Conservation (phyloP, 2,329 filamentous ascomycete species). For the Phialophora chinensis region DNA sequence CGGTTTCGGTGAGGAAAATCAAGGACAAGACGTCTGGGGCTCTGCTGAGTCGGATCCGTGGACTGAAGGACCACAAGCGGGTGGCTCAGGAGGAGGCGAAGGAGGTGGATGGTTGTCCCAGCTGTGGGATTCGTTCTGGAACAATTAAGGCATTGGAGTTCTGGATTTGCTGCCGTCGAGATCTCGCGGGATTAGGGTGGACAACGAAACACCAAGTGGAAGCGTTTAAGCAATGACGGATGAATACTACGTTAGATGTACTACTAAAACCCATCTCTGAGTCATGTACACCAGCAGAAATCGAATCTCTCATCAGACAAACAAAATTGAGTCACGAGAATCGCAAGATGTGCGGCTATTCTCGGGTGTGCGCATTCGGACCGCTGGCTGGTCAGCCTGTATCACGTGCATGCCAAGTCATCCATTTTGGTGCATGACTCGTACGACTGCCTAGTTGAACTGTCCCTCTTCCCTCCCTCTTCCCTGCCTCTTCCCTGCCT, state of each 20-base stretch:
- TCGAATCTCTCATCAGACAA: neutral
- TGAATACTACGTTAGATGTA: neutral
- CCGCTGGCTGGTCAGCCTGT: neutral
- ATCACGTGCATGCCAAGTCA: neutral
- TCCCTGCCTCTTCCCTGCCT: no score
- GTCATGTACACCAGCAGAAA: neutral
- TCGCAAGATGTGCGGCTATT: neutral
- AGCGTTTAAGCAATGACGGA: neutral
- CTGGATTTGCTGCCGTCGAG: neutral
- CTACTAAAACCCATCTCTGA: neutral
- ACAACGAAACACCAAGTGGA: neutral
- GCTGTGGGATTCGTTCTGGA: constrained; percentile 38
- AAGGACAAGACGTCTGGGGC: constrained; percentile 46
- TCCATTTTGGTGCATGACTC: neutral
- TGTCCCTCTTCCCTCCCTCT: neutral
- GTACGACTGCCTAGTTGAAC: neutral
- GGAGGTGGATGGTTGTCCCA: constrained; percentile 42
- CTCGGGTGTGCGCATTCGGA: neutral
- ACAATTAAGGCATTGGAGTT: neutral
- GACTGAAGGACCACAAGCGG: constrained; percentile 40
- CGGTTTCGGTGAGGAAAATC: constrained; percentile 28
- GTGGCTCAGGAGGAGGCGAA: constrained; percentile 38
- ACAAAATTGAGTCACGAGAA: neutral
- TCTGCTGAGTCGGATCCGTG: constrained; percentile 43
- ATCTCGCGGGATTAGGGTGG: neutral